These are phyloP conservation scores for Mucor mucedo DNA, from an alignment of 371 early-diverging fungal genomes.

Conservation along the genomic window DNA sequence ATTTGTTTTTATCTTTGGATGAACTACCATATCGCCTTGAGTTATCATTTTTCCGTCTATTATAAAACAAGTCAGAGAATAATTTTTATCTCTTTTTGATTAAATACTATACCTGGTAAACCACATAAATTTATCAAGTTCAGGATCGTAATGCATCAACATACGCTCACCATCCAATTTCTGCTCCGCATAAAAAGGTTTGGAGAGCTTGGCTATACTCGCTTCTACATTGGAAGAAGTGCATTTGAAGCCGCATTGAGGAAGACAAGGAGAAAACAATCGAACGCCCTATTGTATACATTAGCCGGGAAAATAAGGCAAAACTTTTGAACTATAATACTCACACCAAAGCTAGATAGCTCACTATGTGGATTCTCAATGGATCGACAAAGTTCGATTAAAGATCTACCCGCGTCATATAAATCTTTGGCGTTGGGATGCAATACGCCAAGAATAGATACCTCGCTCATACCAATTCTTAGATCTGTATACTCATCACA, in stretches of 20 bases:
- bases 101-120: slow-evolving; percentile 52
- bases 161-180: slow-evolving; percentile 84
- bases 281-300: slow-evolving; percentile 3
- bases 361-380: background rate
- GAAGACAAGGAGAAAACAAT: background rate
- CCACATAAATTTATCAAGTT: slow-evolving; percentile 52
- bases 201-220: background rate
- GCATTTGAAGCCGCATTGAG: background rate
- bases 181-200: slow-evolving; percentile 74
- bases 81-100: background rate
- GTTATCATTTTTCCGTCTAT: slow-evolving; percentile 1
- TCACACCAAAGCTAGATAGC: background rate
- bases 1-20: slow-evolving; percentile 10
- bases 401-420: slow-evolving; percentile 2
- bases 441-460: slow-evolving; percentile 59
- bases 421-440: slow-evolving; percentile 3
- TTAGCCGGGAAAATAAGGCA: background rate
- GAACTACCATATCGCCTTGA: slow-evolving; percentile 16
- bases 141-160: slow-evolving; percentile 68
- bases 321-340: background rate
- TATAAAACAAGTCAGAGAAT: background rate
- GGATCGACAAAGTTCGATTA: background rate
- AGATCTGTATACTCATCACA: slow-evolving; percentile 46
- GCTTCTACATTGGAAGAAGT: background rate
- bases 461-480: slow-evolving; percentile 74